Evolutionary conservation across 768 basidiomycete genomes (phyloP).

Genomic region (Phylloporus sp.): DNA sequence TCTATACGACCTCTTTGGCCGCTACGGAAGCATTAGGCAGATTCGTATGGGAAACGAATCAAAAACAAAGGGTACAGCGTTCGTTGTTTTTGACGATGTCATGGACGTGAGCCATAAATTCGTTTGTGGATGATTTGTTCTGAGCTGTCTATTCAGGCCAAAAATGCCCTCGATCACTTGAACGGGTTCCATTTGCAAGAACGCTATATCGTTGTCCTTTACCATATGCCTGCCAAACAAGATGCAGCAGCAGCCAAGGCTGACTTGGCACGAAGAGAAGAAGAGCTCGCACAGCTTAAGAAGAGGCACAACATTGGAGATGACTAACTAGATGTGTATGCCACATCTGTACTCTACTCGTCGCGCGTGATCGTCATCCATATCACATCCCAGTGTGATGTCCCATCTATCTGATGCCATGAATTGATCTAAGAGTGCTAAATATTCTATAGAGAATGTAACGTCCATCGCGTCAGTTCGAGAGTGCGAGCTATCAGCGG

Average conservation of each 20-base stretch:
- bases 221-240: constrained; percentile 97
- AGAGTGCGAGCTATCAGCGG: constrained; percentile 1
- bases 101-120: constrained; percentile 67
- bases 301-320: constrained; percentile 82
- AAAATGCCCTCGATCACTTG: constrained; percentile 92
- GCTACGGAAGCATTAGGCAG: constrained; percentile 95
- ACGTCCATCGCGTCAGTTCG: constrained; percentile 4
- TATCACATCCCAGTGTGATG: constrained; percentile 2
- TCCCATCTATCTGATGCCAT: constrained; percentile 3
- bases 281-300: constrained; percentile 84
- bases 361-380: background rate
- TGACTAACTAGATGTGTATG: constrained; percentile 38
- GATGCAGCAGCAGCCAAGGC: constrained; percentile 91
- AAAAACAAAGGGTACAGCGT: constrained; percentile 94
- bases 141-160: constrained; percentile 55
- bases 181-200: constrained; percentile 98
- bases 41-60: constrained; percentile 88
- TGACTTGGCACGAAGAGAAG: constrained; percentile 86
- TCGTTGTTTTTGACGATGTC: constrained; percentile 93
- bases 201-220: constrained; percentile 96
- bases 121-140: background rate
- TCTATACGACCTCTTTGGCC: constrained; percentile 94
- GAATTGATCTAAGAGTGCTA: constrained; percentile 6
- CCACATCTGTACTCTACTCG: constrained; percentile 8
- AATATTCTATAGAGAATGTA: constrained; percentile 7